Conservation (phyloP, 352 stramenopile species). For the Sclerospora graminicola region DNA sequence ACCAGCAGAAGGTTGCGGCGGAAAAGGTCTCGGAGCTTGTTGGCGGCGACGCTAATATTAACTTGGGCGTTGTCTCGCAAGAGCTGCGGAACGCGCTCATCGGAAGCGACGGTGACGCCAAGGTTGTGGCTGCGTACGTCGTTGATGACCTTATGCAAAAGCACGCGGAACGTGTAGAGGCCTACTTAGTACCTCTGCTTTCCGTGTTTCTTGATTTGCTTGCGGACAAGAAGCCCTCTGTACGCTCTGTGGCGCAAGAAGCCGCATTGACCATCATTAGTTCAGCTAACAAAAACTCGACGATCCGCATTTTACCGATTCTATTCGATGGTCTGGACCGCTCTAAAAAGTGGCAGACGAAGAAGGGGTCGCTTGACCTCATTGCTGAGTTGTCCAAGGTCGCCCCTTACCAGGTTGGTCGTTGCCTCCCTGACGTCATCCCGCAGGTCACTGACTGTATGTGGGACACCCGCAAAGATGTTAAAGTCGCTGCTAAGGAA, state of each 20-base stretch:
- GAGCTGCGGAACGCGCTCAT: constrained; percentile 58
- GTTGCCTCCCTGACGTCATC: constrained; percentile 94
- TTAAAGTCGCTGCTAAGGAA: constrained; percentile 90
- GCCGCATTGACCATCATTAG: constrained; percentile 72
- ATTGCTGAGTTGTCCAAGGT: constrained; percentile 87
- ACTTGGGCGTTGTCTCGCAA: constrained; percentile 55
- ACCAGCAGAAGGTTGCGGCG: constrained; percentile 75
- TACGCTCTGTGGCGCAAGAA: constrained; percentile 60
- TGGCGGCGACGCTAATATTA: constrained; percentile 57
- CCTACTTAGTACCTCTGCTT: constrained; percentile 66
- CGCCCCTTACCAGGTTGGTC: constrained; percentile 92
- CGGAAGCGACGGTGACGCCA: constrained; percentile 47
- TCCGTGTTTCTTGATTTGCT: constrained; percentile 66
- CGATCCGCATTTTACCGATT: too few relatives aligned
- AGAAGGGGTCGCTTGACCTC: constrained; percentile 92
- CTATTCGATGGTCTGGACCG: constrained; percentile 88
- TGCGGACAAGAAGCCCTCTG: constrained; percentile 73
- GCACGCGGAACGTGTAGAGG: constrained; percentile 66
- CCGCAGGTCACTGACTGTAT: constrained; percentile 96
- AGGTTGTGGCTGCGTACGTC: constrained; percentile 60
- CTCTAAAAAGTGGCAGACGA: constrained; percentile 94
- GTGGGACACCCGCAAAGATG: constrained; percentile 98
- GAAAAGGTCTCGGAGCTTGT: constrained; percentile 82
- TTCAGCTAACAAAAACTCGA: constrained; percentile 86
- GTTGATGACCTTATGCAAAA: constrained; percentile 84